phyloP scores from a whole-genome alignment of 1,284 basidiomycete genomes.

The Melanopsichium pennsylvanicum region DNA sequence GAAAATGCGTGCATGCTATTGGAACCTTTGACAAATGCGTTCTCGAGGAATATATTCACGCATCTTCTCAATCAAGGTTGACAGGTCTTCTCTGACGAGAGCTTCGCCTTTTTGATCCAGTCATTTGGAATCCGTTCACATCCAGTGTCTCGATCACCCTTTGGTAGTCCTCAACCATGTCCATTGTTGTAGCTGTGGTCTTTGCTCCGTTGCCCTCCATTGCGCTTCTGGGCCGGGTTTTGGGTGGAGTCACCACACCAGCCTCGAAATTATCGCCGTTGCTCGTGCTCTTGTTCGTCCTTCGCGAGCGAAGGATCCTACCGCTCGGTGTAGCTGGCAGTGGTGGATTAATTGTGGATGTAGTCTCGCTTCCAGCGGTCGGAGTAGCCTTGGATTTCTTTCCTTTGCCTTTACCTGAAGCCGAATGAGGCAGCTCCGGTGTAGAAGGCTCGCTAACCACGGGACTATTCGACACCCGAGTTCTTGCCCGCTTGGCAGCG shows the following conservation, averaged over 20 bases:
- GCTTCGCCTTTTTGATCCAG: constrained; percentile 13
- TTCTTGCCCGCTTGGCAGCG: background rate
- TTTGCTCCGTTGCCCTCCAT: background rate
- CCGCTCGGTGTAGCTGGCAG: constrained; percentile 9
- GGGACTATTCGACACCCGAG: too few relatives aligned
- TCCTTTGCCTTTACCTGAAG: constrained; percentile 1
- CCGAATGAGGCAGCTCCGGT: background rate
- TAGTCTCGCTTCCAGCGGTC: background rate
- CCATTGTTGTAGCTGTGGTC: background rate
- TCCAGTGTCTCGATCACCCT: constrained; percentile 11
- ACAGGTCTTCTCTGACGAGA: constrained; percentile 31
- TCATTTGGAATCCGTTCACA: constrained; percentile 24
- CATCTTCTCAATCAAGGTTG: constrained; percentile 31
- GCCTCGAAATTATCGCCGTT: too few relatives aligned
- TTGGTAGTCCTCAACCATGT: background rate
- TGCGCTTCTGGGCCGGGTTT: constrained; percentile 12
- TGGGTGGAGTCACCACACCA: background rate
- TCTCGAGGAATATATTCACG: too few relatives aligned
- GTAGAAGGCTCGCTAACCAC: background rate
- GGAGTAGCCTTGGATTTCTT: background rate
- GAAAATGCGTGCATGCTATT: too few relatives aligned
- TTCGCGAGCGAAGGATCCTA: constrained; percentile 15
- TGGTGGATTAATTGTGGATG: background rate
- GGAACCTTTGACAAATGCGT: too few relatives aligned
- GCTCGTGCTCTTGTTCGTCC: too few relatives aligned